Conservation (phyloP, 1,139 yeast genomes). For the Protomyces gravidus region DNA sequence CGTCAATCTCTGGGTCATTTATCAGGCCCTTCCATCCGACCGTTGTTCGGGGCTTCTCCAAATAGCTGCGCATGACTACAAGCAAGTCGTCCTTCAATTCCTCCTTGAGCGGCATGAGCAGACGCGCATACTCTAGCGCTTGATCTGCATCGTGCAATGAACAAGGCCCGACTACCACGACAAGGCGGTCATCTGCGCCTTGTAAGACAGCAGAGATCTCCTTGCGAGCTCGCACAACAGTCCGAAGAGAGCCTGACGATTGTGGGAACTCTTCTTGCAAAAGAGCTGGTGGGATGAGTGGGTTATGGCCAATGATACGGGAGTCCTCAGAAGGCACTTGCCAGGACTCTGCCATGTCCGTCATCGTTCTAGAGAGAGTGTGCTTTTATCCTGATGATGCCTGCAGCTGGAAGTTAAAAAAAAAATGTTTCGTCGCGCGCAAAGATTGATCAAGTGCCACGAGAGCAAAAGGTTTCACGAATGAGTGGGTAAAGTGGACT, state of each 20-base stretch:
- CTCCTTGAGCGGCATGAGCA: slow-evolving; percentile 57
- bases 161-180: slow-evolving; percentile 91
- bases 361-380: background rate
- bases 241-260: slow-evolving; percentile 54
- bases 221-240: slow-evolving; percentile 70
- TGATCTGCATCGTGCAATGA: slow-evolving; percentile 92
- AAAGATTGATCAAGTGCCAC: too few species aligned
- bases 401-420: too few species aligned
- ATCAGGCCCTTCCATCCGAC: slow-evolving; percentile 98
- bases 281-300: slow-evolving; percentile 88
- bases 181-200: slow-evolving; percentile 74
- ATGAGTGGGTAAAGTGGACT: too few species aligned
- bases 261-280: slow-evolving; percentile 86
- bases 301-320: slow-evolving; percentile 77
- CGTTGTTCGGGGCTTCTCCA: slow-evolving; percentile 97
- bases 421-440: too few species aligned
- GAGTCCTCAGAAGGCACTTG: slow-evolving; percentile 27
- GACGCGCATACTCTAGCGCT: slow-evolving; percentile 79
- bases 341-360: slow-evolving; percentile 21
- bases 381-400: too few species aligned
- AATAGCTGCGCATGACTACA: slow-evolving; percentile 93
- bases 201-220: slow-evolving; percentile 64
- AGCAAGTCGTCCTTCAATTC: slow-evolving; percentile 68
- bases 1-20: slow-evolving; percentile 95
- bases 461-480: too few species aligned